Conservation (phyloP, 345 rosid genomes). For the Hibiscus mutabilis region DNA sequence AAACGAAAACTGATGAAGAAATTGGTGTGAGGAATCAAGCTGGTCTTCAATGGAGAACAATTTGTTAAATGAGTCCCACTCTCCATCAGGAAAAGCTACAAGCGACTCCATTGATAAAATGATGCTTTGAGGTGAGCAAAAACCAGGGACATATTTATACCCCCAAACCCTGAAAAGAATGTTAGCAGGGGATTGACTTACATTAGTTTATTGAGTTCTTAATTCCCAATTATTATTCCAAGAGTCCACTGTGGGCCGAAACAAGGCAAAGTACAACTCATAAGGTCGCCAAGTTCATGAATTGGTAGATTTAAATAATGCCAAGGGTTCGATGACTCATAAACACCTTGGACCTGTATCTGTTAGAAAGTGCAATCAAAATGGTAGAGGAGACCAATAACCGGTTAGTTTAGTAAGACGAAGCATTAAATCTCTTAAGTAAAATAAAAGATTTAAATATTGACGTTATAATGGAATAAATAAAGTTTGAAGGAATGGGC, state of each 20-base stretch:
- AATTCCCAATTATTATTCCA: conserved; percentile 32
- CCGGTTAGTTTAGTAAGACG: too few relatives aligned
- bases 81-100: conserved; percentile 39
- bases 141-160: not conserved
- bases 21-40: conserved; percentile 23
- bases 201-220: conserved; percentile 17
- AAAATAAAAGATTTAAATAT: too few relatives aligned
- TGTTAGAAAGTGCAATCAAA: conserved; percentile 16
- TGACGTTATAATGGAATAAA: too few relatives aligned
- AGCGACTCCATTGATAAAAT: conserved; percentile 28
- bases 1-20: conserved; percentile 26
- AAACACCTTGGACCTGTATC: conserved; percentile 17
- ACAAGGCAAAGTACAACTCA: conserved; percentile 55
- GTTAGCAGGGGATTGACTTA: conserved; percentile 38
- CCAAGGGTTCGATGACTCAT: conserved; percentile 12
- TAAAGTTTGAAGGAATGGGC: too few relatives aligned
- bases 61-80: conserved; percentile 42
- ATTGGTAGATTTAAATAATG: conserved; percentile 27
- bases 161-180: conserved; percentile 11
- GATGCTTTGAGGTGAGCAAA: conserved; percentile 5
- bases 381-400: not conserved
- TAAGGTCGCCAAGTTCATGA: conserved; percentile 31
- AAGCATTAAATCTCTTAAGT: too few relatives aligned
- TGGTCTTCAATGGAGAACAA: conserved; percentile 27
- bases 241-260: conserved; percentile 41